These are phyloP conservation scores for Trypanosoma theileri DNA, from an alignment of 208 protist species.

Conservation along the genomic window DNA sequence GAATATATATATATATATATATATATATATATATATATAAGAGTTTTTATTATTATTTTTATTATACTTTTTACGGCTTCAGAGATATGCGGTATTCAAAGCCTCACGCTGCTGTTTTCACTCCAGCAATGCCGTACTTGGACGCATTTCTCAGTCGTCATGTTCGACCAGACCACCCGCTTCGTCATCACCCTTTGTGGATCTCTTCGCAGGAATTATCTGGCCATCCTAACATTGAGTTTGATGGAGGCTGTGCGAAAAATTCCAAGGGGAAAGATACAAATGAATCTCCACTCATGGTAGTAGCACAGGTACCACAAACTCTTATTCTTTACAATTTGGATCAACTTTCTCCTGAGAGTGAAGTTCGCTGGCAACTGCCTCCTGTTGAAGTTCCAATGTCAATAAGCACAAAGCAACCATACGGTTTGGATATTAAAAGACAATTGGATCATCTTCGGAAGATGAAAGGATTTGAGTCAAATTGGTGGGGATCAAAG, in stretches of 20 bases:
- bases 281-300: neutral
- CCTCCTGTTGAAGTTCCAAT: constrained; percentile 12
- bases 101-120: constrained; percentile 54
- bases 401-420: constrained; percentile 16
- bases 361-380: constrained; percentile 27
- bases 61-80: neutral
- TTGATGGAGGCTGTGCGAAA: neutral
- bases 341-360: constrained; percentile 29
- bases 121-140: constrained; percentile 54
- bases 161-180: constrained; percentile 53
- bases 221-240: neutral
- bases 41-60: neutral
- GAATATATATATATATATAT: neutral
- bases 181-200: constrained; percentile 58
- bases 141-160: constrained; percentile 47
- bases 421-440: constrained; percentile 22
- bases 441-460: constrained; percentile 26
- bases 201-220: constrained; percentile 63
- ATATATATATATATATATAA: neutral
- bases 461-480: constrained; percentile 35
- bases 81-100: constrained; percentile 24
- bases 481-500: constrained; percentile 65
- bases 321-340: constrained; percentile 25
- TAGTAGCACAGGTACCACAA: constrained; percentile 7
- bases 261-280: neutral